Evolutionary conservation across 140 eudicot genomes (phyloP), one percentile per base, ranked within the genome.

Genomic region (Flaveria floridana): DNA sequence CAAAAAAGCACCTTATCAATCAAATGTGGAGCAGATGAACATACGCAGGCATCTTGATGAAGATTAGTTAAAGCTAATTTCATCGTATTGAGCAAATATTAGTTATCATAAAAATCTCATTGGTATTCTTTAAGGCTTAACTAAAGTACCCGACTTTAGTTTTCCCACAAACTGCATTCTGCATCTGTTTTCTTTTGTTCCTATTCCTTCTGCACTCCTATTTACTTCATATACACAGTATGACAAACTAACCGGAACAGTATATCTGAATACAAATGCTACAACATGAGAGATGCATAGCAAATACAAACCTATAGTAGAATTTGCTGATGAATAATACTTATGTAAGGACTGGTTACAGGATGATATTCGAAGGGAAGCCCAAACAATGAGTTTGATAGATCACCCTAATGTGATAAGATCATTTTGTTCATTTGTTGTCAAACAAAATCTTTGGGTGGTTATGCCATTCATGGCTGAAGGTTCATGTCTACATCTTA

Each of bases 281-380:
- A 48, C 44, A 46, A 69, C 53, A 26, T 69, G 46, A 47, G 44
- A 69, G 61, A 47, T 48, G 15, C 28, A 51, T 28, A n/a, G 30
- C 28, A 51, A 70, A 8, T 26, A 15, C 64, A 70, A 48, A 48
- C 55, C 9, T 50, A 18, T 72, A 75, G 71, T 61, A 7, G 50
- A 61, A 69, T 74, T 73, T 69, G 30, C 5, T 58, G 34, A 39
- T 56, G 47, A 65, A 59, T 47, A 70, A 11, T 11, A 61, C 83
- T 56, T 47, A 71, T 68, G 55, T 78, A 42, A 68, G 80, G 21
- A 57, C 61, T 77, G 70, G 73, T 81, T 73, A 81, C 89, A 94
- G 99, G 99, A 94, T 88, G 99, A 94, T 82, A 94, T 94, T 65
- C 92, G 99, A 74, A 88, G 92, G 85, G 99, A 94, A 82, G 99